A percentile compares a stretch with the other conserved stretches of the same genome.
Conservation (phyloP, 768 basidiomycete genomes). For the Floccularia luteovirens region DNA sequence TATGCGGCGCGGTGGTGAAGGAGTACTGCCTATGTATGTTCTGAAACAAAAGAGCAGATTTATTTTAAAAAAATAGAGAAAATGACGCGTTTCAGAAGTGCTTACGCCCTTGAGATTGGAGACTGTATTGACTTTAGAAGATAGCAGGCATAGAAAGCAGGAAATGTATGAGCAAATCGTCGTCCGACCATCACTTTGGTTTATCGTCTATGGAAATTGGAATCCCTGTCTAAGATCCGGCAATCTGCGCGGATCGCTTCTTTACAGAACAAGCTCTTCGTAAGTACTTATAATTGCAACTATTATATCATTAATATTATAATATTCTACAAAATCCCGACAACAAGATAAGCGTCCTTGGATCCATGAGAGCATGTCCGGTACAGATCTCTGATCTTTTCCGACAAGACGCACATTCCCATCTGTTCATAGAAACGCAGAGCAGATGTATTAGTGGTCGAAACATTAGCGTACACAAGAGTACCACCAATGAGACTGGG, state of each 20-base stretch:
- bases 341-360: slow-evolving; percentile 34
- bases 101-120: slow-evolving; percentile 36
- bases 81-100: slow-evolving; percentile 4
- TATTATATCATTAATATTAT: too few species aligned
- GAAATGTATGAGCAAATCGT: slow-evolving; percentile 36
- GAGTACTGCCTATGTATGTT: slow-evolving; percentile 75
- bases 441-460: slow-evolving; percentile 32
- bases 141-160: slow-evolving; percentile 79
- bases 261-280: too few species aligned
- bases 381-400: slow-evolving; percentile 30
- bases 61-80: background rate
- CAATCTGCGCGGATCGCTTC: too few species aligned
- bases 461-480: slow-evolving; percentile 34
- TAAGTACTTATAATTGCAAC: too few species aligned
- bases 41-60: slow-evolving; percentile 18
- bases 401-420: slow-evolving; percentile 26
- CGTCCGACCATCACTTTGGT: too few species aligned
- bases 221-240: too few species aligned
- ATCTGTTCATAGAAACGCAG: slow-evolving; percentile 36
- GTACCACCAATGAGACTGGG: slow-evolving; percentile 14
- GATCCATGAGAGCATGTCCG: slow-evolving; percentile 24
- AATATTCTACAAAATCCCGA: slow-evolving; percentile 22
- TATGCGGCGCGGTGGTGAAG: slow-evolving; percentile 57
- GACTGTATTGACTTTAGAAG: slow-evolving; percentile 62
- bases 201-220: too few species aligned